phyloP scores from a whole-genome alignment of 441 rosid genomes.

The Kokia cookei region DNA sequence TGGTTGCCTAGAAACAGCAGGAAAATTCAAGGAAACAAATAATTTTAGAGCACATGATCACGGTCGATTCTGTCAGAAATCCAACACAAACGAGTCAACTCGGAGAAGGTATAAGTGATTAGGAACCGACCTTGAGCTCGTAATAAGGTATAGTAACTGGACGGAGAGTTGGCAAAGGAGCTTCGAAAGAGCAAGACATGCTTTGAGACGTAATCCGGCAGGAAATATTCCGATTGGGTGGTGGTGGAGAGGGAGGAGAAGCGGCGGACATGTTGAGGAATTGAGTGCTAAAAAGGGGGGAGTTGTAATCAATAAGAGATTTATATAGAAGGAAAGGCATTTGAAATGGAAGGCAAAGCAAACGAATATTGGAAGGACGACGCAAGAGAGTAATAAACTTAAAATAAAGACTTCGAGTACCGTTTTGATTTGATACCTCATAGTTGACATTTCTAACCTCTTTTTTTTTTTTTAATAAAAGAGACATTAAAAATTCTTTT shows the following conservation, averaged over 20 bases:
- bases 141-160: conserved; percentile 69
- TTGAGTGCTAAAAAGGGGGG: not conserved
- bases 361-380: not conserved
- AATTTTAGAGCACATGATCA: not conserved
- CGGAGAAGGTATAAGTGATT: not conserved
- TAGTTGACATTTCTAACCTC: not conserved
- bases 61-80: not conserved
- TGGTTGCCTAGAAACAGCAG: conserved; percentile 1
- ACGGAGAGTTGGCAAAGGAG: conserved; percentile 42
- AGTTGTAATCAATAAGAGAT: not conserved
- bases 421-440: not conserved
- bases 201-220: conserved; percentile 13
- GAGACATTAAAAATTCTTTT: too few species aligned
- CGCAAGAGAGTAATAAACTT: not conserved
- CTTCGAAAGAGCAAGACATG: conserved; percentile 39
- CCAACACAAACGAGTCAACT: not conserved
- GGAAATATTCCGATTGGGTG: conserved; percentile 14
- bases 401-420: not conserved
- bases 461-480: too few species aligned
- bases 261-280: not conserved
- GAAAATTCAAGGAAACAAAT: not conserved
- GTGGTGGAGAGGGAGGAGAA: conserved; percentile 14
- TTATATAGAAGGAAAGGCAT: not conserved
- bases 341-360: not conserved
- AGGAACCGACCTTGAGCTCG: conserved; percentile 52